Percentiles rank a stretch among this genome's conserved stretches.
Evolutionary conservation across 176 grass and related monocot genomes (phyloP).

Genomic region (Rhynchospora tenuis): DNA sequence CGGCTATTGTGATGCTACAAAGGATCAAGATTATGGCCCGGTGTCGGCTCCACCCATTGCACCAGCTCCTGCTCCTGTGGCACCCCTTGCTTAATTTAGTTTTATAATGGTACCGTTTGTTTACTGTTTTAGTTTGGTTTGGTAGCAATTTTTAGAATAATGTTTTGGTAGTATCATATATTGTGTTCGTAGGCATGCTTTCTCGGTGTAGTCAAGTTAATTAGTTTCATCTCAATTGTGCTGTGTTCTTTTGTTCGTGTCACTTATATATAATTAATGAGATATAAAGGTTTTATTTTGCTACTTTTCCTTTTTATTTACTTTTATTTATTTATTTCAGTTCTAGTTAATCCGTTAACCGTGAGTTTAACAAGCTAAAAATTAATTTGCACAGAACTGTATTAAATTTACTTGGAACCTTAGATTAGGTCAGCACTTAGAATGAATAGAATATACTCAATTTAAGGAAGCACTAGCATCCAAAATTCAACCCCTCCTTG

Average conservation of each 20-base stretch:
- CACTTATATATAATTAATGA: background rate
- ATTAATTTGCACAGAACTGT: background rate
- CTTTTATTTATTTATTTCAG: background rate
- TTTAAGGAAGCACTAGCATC: background rate
- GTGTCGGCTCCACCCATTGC: background rate
- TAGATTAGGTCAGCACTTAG: background rate
- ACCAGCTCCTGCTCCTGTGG: background rate
- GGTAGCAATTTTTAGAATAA: background rate
- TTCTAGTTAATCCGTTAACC: background rate
- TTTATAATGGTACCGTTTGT: background rate
- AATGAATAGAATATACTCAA: background rate
- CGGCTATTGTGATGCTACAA: slow-evolving; percentile 42
- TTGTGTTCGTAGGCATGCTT: no score
- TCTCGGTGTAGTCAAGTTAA: background rate
- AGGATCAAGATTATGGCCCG: background rate
- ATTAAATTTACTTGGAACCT: background rate
- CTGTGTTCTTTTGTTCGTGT: background rate
- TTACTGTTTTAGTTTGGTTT: background rate
- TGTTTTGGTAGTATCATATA: background rate
- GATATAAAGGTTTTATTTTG: background rate
- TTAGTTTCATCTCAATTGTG: background rate
- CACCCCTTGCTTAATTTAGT: slow-evolving; percentile 11
- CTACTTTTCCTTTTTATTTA: background rate
- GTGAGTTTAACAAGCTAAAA: background rate
- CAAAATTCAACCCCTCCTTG: background rate